These are phyloP conservation scores for Penicillium rolfsii DNA, from an alignment of 2,329 filamentous ascomycete species.

Conservation along the genomic window DNA sequence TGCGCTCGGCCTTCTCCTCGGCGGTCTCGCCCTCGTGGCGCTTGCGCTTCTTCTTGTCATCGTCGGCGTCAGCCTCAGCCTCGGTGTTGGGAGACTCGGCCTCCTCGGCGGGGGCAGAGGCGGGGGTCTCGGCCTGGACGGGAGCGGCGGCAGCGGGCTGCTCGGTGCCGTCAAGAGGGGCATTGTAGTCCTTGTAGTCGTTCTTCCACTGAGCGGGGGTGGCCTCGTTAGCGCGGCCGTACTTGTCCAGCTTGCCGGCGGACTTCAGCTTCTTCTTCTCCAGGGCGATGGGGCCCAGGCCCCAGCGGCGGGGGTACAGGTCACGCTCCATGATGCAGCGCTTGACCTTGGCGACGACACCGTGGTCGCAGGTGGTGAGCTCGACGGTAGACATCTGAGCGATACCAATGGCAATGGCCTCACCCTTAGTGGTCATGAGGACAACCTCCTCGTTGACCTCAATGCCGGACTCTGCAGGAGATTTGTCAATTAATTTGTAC, in stretches of 20 bases:
- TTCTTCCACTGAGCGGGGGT: slow-evolving; percentile 92
- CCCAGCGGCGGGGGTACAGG: slow-evolving; percentile 95
- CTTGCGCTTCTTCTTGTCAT: slow-evolving; percentile 58
- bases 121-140: slow-evolving; percentile 43
- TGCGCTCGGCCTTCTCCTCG: slow-evolving; percentile 54
- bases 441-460: slow-evolving; percentile 96
- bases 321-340: slow-evolving; percentile 99
- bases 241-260: slow-evolving; percentile 97
- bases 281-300: slow-evolving; percentile 84
- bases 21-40: slow-evolving; percentile 59
- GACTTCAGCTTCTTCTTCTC: slow-evolving; percentile 99
- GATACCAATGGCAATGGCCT: slow-evolving; percentile 94
- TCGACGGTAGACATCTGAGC: slow-evolving; percentile 98
- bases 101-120: slow-evolving; percentile 31
- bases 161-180: slow-evolving; percentile 49
- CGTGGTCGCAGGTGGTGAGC: slow-evolving; percentile 95
- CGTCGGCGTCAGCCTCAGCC: slow-evolving; percentile 47
- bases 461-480: slow-evolving; percentile 74
- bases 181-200: slow-evolving; percentile 88
- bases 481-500: slow-evolving; percentile 2
- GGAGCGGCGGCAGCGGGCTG: slow-evolving; percentile 52
- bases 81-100: slow-evolving; percentile 45
- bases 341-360: slow-evolving; percentile 98
- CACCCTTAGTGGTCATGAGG: slow-evolving; percentile 98
- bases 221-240: slow-evolving; percentile 84